Evolutionary conservation across 192 early-diverging fungal species (phyloP).

Genomic region (Nowakowskiella sp.): DNA sequence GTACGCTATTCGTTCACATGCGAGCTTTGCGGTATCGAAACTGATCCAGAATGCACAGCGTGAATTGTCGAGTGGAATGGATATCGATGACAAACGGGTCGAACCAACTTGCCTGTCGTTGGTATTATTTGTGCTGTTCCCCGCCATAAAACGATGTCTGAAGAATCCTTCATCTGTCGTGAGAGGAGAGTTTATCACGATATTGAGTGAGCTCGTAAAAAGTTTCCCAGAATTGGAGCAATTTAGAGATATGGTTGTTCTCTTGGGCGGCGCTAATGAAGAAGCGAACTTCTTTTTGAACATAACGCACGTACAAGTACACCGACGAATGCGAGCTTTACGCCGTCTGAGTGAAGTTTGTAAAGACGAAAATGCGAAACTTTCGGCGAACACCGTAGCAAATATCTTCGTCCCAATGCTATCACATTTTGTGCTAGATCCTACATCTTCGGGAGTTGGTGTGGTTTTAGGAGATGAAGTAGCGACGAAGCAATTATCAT

Average conservation of each 20-base stretch:
- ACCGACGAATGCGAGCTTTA: slow-evolving; percentile 81
- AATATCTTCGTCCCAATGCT: slow-evolving; percentile 80
- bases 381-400: slow-evolving; percentile 43
- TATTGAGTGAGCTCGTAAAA: slow-evolving; percentile 57
- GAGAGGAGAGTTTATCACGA: slow-evolving; percentile 60
- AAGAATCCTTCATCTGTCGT: slow-evolving; percentile 41
- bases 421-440: slow-evolving; percentile 78
- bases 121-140: slow-evolving; percentile 57
- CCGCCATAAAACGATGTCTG: slow-evolving; percentile 63
- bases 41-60: slow-evolving; percentile 48
- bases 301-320: slow-evolving; percentile 89
- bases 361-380: slow-evolving; percentile 26
- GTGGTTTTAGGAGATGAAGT: no score
- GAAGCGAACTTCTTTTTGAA: slow-evolving; percentile 95
- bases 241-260: slow-evolving; percentile 54
- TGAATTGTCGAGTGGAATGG: slow-evolving; percentile 24
- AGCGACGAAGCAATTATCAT: no score
- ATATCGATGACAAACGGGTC: slow-evolving; percentile 12
- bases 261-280: slow-evolving; percentile 69
- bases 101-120: slow-evolving; percentile 28
- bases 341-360: slow-evolving; percentile 51
- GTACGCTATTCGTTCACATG: slow-evolving; percentile 75
- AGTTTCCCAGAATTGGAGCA: slow-evolving; percentile 46
- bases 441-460: no score
- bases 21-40: slow-evolving; percentile 61